Evolutionary conservation across 2,329 filamentous ascomycete species (phyloP).

Genomic region (Colletotrichum salicis): DNA sequence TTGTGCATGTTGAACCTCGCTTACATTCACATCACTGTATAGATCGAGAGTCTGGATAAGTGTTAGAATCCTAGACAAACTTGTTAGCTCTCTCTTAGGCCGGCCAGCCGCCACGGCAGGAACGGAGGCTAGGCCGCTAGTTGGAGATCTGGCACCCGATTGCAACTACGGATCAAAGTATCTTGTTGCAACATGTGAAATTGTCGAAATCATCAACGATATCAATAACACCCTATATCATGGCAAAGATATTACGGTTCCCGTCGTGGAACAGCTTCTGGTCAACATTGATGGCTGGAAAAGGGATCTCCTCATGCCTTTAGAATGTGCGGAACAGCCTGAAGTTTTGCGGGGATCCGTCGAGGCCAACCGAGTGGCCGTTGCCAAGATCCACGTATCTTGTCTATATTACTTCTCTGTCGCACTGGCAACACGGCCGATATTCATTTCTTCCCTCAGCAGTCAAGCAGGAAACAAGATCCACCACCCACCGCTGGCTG

Average conservation of each 20-base stretch:
- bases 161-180: background rate
- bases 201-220: background rate
- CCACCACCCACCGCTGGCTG: background rate
- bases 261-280: background rate
- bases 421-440: conserved; percentile 62
- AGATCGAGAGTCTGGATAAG: conserved; percentile 47
- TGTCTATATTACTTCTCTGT: conserved; percentile 70
- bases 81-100: conserved; percentile 51
- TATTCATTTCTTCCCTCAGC: background rate
- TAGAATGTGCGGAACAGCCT: background rate
- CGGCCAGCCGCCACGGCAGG: conserved; percentile 46
- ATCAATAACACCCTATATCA: background rate
- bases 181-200: background rate
- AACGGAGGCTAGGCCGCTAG: background rate
- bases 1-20: background rate
- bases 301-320: background rate
- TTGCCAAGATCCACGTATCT: conserved; percentile 64
- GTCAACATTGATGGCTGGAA: background rate
- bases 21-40: background rate
- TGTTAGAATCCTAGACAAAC: conserved; percentile 50
- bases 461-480: background rate
- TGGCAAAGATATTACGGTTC: background rate
- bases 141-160: background rate
- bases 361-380: conserved; percentile 42
- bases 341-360: background rate